Percentiles rank a stretch among this genome's conserved stretches.
These are phyloP conservation scores for Marchantia paleacea DNA, from an alignment of 225 moss, liverwort and hornwort species.

Conservation along the genomic window DNA sequence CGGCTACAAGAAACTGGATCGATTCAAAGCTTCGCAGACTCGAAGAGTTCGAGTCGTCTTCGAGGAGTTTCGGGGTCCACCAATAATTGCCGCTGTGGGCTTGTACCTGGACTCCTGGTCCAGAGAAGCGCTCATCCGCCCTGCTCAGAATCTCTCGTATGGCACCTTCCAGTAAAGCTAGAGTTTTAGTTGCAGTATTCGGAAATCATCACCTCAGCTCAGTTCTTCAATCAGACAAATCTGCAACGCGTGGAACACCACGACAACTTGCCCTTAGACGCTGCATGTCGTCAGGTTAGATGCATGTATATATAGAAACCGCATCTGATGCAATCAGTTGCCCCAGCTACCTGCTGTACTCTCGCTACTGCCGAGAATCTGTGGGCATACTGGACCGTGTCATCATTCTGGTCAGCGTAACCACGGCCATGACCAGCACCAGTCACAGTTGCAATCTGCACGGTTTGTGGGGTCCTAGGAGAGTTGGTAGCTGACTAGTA, in stretches of 20 bases:
- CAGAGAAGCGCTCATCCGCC: not conserved
- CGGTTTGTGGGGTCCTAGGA: too few relatives aligned
- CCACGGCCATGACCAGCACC: too few relatives aligned
- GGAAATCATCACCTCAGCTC: not conserved
- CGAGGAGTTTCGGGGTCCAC: constrained; percentile 52
- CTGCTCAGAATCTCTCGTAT: not conserved
- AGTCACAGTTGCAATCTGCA: too few relatives aligned
- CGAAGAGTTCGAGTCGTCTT: constrained; percentile 53
- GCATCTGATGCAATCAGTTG: not conserved
- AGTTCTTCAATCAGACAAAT: not conserved
- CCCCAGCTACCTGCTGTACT: not conserved
- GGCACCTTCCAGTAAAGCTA: not conserved
- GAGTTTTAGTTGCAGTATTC: not conserved
- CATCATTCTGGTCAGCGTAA: too few relatives aligned
- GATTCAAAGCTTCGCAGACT: constrained; percentile 39
- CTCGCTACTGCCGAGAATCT: too few relatives aligned
- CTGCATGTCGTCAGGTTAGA: not conserved
- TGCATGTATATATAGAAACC: not conserved
- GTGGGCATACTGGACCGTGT: too few relatives aligned
- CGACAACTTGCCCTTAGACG: not conserved
- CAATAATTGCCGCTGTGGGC: constrained; percentile 55
- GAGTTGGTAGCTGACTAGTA: too few relatives aligned
- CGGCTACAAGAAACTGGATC: constrained; percentile 65
- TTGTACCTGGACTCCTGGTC: constrained; percentile 55
- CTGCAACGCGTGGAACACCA: not conserved